A percentile compares a stretch with the other conserved stretches of the same genome.
Conservation (phyloP, 495 filamentous ascomycete genomes). For the Lophium mytilinum region DNA sequence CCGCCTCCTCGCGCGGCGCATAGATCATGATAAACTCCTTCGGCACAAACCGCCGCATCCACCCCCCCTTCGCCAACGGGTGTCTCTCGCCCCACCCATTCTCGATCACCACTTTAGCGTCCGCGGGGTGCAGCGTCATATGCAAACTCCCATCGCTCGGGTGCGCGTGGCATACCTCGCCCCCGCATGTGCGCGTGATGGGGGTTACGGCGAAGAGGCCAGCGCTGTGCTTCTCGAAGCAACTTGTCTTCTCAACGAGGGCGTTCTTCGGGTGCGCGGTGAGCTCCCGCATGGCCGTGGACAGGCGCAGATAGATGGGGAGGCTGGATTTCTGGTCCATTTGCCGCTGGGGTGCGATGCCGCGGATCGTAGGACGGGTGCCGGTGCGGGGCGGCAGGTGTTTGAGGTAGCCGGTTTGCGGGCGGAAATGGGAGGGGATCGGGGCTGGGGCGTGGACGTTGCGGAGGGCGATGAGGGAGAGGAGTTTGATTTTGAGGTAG, state of each 20-base stretch:
- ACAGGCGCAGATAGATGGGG: conserved; percentile 45
- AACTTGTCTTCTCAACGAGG: conserved; percentile 57
- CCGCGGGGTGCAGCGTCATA: conserved; percentile 65
- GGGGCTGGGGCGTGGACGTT: conserved; percentile 43
- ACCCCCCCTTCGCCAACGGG: conserved; percentile 58
- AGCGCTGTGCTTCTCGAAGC: conserved; percentile 72
- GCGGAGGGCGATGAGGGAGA: conserved; percentile 41
- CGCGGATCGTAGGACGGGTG: conserved; percentile 55
- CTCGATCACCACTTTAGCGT: conserved; percentile 67
- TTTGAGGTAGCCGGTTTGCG: conserved; percentile 41
- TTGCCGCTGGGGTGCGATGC: conserved; percentile 76
- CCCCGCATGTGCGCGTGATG: conserved; percentile 56
- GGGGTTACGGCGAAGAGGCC: conserved; percentile 57
- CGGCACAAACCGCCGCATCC: conserved; percentile 50
- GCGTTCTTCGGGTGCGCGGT: conserved; percentile 38
- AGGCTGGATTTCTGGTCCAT: conserved; percentile 52
- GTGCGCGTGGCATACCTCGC: conserved; percentile 79
- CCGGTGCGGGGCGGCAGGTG: conserved; percentile 52
- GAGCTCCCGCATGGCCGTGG: conserved; percentile 43
- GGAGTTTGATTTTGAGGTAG: conserved; percentile 60
- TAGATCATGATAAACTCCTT: conserved; percentile 74
- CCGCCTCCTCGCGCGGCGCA: conserved; percentile 61
- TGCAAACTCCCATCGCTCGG: conserved; percentile 67
- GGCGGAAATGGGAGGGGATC: conserved; percentile 33
- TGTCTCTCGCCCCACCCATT: conserved; percentile 88